phyloP scores from a whole-genome alignment of 2,329 filamentous ascomycete genomes.

The Alternaria incomplexa region DNA sequence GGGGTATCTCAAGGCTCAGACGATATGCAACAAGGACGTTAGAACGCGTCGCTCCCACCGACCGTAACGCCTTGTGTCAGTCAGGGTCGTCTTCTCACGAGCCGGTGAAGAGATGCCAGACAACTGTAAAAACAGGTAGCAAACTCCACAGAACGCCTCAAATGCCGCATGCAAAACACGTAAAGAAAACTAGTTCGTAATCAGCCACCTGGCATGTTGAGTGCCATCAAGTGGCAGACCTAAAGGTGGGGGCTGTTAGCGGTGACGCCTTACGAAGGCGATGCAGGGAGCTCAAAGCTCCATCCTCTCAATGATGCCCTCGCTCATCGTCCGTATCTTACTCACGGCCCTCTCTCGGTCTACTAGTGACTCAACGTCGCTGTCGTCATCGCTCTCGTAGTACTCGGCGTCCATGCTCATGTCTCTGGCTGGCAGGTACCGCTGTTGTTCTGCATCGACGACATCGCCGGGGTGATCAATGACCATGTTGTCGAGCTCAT shows the following conservation, averaged over 20 bases:
- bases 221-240: neutral
- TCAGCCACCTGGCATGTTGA: neutral
- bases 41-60: slow-evolving; percentile 29
- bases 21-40: slow-evolving; percentile 21
- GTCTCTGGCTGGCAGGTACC: slow-evolving; percentile 38
- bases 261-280: neutral
- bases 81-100: slow-evolving; percentile 28
- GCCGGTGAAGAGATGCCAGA: slow-evolving; percentile 15
- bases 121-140: neutral
- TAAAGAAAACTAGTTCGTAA: neutral
- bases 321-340: slow-evolving; percentile 58
- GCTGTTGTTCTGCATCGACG: slow-evolving; percentile 49
- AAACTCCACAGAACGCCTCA: neutral
- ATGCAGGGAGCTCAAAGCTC: slow-evolving; percentile 49
- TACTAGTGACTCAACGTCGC: slow-evolving; percentile 41
- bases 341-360: slow-evolving; percentile 47
- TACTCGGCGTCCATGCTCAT: slow-evolving; percentile 41
- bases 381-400: slow-evolving; percentile 40
- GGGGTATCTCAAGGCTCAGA: slow-evolving; percentile 30
- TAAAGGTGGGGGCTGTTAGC: neutral
- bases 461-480: slow-evolving; percentile 48
- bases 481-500: slow-evolving; percentile 52
- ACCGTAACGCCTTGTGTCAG: slow-evolving; percentile 25
- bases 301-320: slow-evolving; percentile 61
- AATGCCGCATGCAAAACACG: neutral